phyloP scores from a whole-genome alignment of 371 early-diverging fungal species.

The Circinella minor region DNA sequence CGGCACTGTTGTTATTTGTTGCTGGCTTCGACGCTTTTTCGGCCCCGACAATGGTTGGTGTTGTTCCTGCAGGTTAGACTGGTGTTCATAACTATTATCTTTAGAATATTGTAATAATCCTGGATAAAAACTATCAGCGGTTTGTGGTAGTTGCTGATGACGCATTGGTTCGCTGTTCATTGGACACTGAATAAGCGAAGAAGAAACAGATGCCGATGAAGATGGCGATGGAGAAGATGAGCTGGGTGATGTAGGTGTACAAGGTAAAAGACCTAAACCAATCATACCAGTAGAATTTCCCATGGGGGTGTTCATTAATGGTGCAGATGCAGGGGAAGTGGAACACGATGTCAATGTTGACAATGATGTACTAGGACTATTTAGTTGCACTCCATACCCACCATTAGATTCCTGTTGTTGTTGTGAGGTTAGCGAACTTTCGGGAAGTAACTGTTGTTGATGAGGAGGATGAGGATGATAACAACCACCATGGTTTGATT shows the following conservation, averaged over 20 bases:
- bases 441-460: not conserved
- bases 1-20: not conserved
- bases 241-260: slow-evolving; percentile 23
- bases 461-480: not conserved
- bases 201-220: slow-evolving; percentile 12
- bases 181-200: slow-evolving; percentile 2
- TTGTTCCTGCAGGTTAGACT: too few species aligned
- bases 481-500: not conserved
- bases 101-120: slow-evolving; percentile 36
- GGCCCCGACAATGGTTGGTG: slow-evolving; percentile 17
- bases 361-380: slow-evolving; percentile 13
- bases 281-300: not conserved
- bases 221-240: slow-evolving; percentile 32
- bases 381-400: not conserved
- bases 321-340: slow-evolving; percentile 29
- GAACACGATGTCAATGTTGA: slow-evolving; percentile 23
- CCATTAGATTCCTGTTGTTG: not conserved
- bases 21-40: slow-evolving; percentile 14
- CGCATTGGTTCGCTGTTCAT: not conserved
- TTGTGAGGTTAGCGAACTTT: not conserved
- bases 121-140: slow-evolving; percentile 27
- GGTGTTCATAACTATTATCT: slow-evolving; percentile 19
- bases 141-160: slow-evolving; percentile 1
- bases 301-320: slow-evolving; percentile 6
- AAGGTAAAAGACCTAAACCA: slow-evolving; percentile 15